phyloP scores from a whole-genome alignment of 768 basidiomycete genomes.

The Galerina marginata region DNA sequence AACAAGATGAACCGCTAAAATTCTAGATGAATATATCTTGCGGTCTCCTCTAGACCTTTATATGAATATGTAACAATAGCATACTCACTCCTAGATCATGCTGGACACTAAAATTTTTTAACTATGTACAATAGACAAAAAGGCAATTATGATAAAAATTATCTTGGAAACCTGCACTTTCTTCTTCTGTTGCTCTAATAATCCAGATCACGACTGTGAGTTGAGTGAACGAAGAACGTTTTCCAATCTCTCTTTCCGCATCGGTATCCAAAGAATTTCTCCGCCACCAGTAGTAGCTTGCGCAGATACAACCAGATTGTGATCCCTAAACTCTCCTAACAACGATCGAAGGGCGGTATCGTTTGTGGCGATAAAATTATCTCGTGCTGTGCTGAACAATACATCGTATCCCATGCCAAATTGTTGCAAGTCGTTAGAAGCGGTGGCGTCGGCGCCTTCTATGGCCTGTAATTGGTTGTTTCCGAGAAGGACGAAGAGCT shows the following conservation, averaged over 20 bases:
- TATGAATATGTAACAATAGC: no score
- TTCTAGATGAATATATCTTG: neutral
- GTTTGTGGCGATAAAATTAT: slow-evolving; percentile 87
- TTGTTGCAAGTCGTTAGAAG: slow-evolving; percentile 50
- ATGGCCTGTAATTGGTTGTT: slow-evolving; percentile 69
- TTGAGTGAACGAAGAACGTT: slow-evolving; percentile 42
- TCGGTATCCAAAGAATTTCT: slow-evolving; percentile 86
- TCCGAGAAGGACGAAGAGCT: slow-evolving; percentile 77
- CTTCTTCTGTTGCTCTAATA: no score
- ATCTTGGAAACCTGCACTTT: neutral
- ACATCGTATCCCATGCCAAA: slow-evolving; percentile 67
- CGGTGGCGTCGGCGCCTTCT: slow-evolving; percentile 41
- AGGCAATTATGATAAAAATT: neutral
- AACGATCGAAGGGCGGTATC: slow-evolving; percentile 84
- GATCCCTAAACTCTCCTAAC: slow-evolving; percentile 91
- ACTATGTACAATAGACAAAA: neutral
- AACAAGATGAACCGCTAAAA: slow-evolving; percentile 4
- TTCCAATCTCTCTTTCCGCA: slow-evolving; percentile 75
- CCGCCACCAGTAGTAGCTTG: slow-evolving; percentile 49
- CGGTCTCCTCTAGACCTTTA: no score
- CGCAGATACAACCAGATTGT: slow-evolving; percentile 73
- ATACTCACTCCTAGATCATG: no score
- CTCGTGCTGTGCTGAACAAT: slow-evolving; percentile 75
- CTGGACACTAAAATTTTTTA: neutral
- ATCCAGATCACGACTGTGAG: neutral